Percentiles rank a stretch among this genome's conserved stretches.
These are phyloP conservation scores for Debaryomyces hansenii DNA, from an alignment of 805 yeast genomes.

Conservation along the genomic window DNA sequence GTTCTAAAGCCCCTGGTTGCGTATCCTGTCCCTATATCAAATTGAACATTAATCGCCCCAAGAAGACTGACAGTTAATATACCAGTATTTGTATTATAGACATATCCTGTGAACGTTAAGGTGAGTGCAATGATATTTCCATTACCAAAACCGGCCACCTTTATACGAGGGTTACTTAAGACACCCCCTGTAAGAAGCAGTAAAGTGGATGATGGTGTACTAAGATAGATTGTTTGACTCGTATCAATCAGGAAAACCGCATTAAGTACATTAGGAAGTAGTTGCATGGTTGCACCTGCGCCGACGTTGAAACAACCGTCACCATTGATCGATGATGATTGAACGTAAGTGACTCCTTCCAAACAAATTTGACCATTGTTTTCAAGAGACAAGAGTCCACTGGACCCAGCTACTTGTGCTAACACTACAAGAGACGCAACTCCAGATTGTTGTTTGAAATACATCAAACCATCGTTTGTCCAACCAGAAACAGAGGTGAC, in stretches of 20 bases:
- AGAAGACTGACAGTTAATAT: constrained; percentile 14
- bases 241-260: constrained; percentile 12
- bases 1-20: not conserved
- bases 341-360: constrained; percentile 19
- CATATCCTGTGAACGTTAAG: constrained; percentile 6
- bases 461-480: constrained; percentile 19
- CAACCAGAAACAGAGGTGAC: constrained; percentile 12
- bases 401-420: constrained; percentile 11
- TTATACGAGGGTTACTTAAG: constrained; percentile 11
- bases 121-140: constrained; percentile 17
- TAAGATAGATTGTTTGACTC: constrained; percentile 18
- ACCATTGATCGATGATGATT: constrained; percentile 20
- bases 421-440: constrained; percentile 12
- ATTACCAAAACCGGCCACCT: constrained; percentile 25
- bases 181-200: constrained; percentile 11
- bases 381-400: constrained; percentile 9
- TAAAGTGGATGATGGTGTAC: constrained; percentile 14
- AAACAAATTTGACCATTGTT: constrained; percentile 30
- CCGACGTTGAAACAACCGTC: constrained; percentile 25
- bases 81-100: constrained; percentile 12
- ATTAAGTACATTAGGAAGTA: constrained; percentile 5
- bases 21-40: constrained; percentile 8
- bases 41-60: not conserved
- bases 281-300: constrained; percentile 11
- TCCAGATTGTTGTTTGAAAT: constrained; percentile 12